Base-by-base conservation (phyloP, 805 yeast species). In the Yarrowia sp. region DNA sequence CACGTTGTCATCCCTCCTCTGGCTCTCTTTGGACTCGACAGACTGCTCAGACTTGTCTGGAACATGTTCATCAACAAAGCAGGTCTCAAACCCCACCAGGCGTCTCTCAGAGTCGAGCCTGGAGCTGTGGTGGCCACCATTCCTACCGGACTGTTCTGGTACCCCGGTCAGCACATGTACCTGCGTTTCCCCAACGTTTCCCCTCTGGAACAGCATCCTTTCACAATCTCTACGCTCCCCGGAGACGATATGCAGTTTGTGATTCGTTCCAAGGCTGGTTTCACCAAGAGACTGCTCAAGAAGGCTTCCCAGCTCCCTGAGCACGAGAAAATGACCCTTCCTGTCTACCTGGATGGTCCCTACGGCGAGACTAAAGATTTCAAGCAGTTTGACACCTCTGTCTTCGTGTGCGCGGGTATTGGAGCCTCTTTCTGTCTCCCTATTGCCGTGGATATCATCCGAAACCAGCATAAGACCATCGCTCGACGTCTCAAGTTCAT, bases 341-440 rank as follows among this genome's bases (percentile, higher is more conserved):
- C 80, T 58, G 80, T 79, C 0, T 69, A 74, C 11, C 74, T 82
- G 35, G 74, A 75, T 35, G 86, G 86, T 0, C 86, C 86, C 0
- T 80, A 77, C 70, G 83, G 79, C 2, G 76, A 74, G 22, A 77
- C 75, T 59, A 84, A 81, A 67, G 82, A 84, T 0, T 77, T 83
- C 43, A 74, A 77, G n/a, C 75, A 78, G 5, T 83, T 83, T 70
- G 85, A 83, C 67, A 70, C 80, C 14, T 75, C 74, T 12, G 63
- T 80, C 3, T 81, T 83, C 67, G 72, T 83, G 38, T 76, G 79
- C 14, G 83, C 83, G 1, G 86, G 86, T 2, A 77, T 82, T 0
- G 86, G 86, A 2, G 82, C 80, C 2, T 79, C 85, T 0, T 83
- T 81, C 72, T 76, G 79, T 1, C 77, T 83, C 63, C 86, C 86